Percentiles rank a stretch among this genome's conserved stretches.
These are phyloP conservation scores for Spencermartinsiella ligniputridi DNA, from an alignment of 1,139 yeast species.

Conservation along the genomic window DNA sequence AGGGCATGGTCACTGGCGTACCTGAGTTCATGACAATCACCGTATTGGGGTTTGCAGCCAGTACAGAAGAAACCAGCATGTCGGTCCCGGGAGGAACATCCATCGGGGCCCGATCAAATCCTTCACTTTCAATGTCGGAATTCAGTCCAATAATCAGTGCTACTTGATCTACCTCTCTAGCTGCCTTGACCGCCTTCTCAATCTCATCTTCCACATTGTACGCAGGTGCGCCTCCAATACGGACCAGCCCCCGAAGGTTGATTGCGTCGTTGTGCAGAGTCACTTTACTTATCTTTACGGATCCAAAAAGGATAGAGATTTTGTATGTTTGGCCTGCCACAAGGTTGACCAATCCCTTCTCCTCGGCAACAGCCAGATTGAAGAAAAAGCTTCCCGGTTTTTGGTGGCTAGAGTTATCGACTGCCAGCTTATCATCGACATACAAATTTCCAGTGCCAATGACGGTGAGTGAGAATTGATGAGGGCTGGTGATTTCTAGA, in stretches of 20 bases:
- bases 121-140: conserved; percentile 50
- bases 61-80: conserved; percentile 43
- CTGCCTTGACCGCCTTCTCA: conserved; percentile 40
- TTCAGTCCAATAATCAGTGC: conserved; percentile 44
- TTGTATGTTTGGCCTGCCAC: conserved; percentile 44
- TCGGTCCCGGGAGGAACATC: conserved; percentile 48
- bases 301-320: conserved; percentile 47
- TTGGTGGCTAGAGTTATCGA: conserved; percentile 55
- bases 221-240: conserved; percentile 18
- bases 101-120: conserved; percentile 44
- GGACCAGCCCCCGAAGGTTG: conserved; percentile 31
- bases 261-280: conserved; percentile 37
- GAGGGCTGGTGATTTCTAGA: conserved; percentile 48
- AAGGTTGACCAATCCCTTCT: conserved; percentile 36
- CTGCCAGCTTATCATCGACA: conserved; percentile 48
- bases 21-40: conserved; percentile 59
- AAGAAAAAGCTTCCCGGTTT: conserved; percentile 46
- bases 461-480: conserved; percentile 48
- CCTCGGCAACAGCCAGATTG: conserved; percentile 50
- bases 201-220: conserved; percentile 32
- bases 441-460: conserved; percentile 52
- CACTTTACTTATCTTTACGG: conserved; percentile 41
- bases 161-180: conserved; percentile 45
- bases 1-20: conserved; percentile 58
- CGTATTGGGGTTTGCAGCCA: conserved; percentile 47